phyloP scores from a whole-genome alignment of 2,329 filamentous ascomycete genomes.

The Arthrobotrys sphaeroides region DNA sequence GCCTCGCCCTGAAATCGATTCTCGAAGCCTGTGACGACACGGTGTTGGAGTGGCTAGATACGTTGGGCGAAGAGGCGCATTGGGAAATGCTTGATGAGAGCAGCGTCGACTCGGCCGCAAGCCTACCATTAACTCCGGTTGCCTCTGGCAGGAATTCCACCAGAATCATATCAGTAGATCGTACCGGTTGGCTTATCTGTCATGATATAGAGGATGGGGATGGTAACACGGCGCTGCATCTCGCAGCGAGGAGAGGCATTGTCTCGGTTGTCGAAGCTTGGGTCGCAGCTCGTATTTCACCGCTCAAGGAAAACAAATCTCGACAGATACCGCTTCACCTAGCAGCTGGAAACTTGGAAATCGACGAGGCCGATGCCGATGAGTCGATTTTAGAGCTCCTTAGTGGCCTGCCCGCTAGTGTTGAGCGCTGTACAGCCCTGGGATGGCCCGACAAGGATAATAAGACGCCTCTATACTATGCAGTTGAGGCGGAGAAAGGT shows the following conservation, averaged over 20 bases:
- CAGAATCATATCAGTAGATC: neutral
- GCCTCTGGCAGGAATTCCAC: neutral
- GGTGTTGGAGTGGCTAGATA: neutral
- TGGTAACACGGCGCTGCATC: neutral
- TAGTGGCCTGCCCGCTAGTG: too few species aligned
- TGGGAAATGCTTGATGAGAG: neutral
- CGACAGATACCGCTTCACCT: neutral
- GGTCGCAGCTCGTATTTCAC: neutral
- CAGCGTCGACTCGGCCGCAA: neutral
- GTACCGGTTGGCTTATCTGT: neutral
- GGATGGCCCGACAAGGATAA: neutral
- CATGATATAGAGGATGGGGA: neutral
- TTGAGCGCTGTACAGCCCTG: too few species aligned
- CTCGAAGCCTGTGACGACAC: neutral
- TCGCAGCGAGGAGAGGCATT: neutral
- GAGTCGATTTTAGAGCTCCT: neutral
- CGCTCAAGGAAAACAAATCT: neutral
- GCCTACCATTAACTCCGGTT: neutral
- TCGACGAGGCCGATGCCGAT: neutral
- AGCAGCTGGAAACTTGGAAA: neutral
- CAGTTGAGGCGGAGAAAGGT: neutral
- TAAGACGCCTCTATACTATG: neutral
- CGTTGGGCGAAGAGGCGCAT: neutral
- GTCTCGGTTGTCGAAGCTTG: neutral
- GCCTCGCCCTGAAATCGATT: too few species aligned